Conservation (phyloP, 2,329 filamentous ascomycete genomes). For the Ascochyta koolunga region DNA sequence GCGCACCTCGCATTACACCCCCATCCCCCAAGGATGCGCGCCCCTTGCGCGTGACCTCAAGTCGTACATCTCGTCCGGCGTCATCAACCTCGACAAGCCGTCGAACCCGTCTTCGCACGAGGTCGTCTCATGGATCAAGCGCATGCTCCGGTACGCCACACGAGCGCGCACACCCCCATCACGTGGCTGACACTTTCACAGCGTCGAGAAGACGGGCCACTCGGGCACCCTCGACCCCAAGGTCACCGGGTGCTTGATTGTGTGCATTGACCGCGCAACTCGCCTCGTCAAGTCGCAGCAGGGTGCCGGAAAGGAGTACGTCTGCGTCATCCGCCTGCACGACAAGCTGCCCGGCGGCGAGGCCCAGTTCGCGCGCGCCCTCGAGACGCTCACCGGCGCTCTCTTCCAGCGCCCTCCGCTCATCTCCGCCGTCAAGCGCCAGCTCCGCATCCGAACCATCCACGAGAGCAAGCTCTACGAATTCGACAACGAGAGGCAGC, state of each 20-base stretch:
- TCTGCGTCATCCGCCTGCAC: slow-evolving; percentile 92
- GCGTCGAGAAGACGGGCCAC: slow-evolving; percentile 96
- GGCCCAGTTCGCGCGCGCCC: slow-evolving; percentile 87
- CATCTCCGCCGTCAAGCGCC: slow-evolving; percentile 98
- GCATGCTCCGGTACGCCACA: slow-evolving; percentile 76
- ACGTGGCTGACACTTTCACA: slow-evolving; percentile 43
- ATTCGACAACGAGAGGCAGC: slow-evolving; percentile 97
- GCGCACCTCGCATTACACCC: slow-evolving; percentile 94
- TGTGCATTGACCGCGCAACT: slow-evolving; percentile 95
- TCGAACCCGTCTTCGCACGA: slow-evolving; percentile 98
- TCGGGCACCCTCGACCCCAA: slow-evolving; percentile 98
- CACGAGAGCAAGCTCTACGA: slow-evolving; percentile 94
- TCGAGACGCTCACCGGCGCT: slow-evolving; percentile 95
- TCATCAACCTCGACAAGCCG: slow-evolving; percentile 98
- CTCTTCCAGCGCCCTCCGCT: slow-evolving; percentile 96
- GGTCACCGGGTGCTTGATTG: slow-evolving; percentile 93
- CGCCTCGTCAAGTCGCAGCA: slow-evolving; percentile 98
- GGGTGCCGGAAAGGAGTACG: slow-evolving; percentile 98
- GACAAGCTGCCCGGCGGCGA: slow-evolving; percentile 94
- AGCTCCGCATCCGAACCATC: slow-evolving; percentile 96
- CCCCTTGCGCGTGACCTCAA: slow-evolving; percentile 94
- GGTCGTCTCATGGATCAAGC: slow-evolving; percentile 99
- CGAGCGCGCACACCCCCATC: background rate
- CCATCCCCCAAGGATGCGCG: slow-evolving; percentile 89
- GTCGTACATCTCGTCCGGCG: slow-evolving; percentile 94